Evolutionary conservation across 768 basidiomycete genomes (phyloP), one percentile per base, ranked within the genome.

Genomic region (Auricularia heimuer): DNA sequence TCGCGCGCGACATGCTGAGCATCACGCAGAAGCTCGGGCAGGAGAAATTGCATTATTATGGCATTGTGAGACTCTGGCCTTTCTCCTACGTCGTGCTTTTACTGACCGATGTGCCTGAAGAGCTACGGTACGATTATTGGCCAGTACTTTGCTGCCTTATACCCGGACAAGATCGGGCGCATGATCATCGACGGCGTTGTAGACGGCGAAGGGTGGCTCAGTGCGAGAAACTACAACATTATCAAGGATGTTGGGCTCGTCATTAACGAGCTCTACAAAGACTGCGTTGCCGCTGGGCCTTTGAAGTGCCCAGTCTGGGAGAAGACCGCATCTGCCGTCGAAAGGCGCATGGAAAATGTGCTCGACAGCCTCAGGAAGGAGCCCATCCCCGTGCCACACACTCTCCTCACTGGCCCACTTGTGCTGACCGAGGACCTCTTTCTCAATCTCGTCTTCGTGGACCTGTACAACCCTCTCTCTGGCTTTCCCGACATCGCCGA

Each of bases 1-100:
- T 70, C 3, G 68, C 66, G 16, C 65, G 14, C 1, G 69, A 70
- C 47, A 70, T 70, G 69, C 62, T 70, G 11, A 62, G 64, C 39
- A 68, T 70, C 34, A 54, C 62, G 3, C 36, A 65, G 47, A 67
- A 68, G 1, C 62, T 64, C 39, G 69, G 69, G 36, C 54, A 39
- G 18, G 66, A 70, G 11, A 70, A 70, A 37, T 36, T 70, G 1
- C 61, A 63, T 10, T 70, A 70, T n/a, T 68, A 61, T 35, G 45
- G 60, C 63, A 1, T 60, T 0, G 47, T 51, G 14, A 16, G 47
- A 51, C 0, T 29, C 29, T 29, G 29, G 29, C 0, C 0, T 21
- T 21, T 0, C 11, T 37, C 12, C 0, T 11, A 11, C 44, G 12
- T 10, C 29, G 10, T 29, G 12, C 54, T 0, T 8, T 18, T 14